phyloP scores from a whole-genome alignment of 805 yeast species.

The Kodamaea laetipori region DNA sequence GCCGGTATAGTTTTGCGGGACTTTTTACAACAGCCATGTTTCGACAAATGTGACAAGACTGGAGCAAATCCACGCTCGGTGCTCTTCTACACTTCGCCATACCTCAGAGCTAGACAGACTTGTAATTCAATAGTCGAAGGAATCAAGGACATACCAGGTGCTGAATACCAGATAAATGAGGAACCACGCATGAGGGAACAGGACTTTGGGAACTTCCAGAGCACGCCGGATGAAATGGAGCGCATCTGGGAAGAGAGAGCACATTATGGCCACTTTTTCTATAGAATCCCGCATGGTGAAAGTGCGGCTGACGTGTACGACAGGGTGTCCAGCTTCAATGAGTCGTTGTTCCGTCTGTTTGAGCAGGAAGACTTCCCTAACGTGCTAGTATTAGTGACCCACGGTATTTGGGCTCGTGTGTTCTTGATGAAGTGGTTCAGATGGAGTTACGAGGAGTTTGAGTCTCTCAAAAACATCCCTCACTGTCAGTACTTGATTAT shows the following conservation, averaged over 20 bases:
- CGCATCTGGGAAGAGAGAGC: slow-evolving; percentile 82
- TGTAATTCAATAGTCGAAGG: slow-evolving; percentile 68
- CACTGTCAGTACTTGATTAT: slow-evolving; percentile 82
- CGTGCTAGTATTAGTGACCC: slow-evolving; percentile 82
- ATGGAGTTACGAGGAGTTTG: slow-evolving; percentile 90
- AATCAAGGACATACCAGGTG: slow-evolving; percentile 46
- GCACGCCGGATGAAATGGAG: slow-evolving; percentile 73
- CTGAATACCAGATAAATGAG: slow-evolving; percentile 61
- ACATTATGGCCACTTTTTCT: slow-evolving; percentile 77
- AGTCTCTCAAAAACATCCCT: slow-evolving; percentile 76
- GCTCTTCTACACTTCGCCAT: slow-evolving; percentile 84
- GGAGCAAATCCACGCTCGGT: slow-evolving; percentile 40
- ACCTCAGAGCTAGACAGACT: slow-evolving; percentile 81
- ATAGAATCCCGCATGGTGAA: slow-evolving; percentile 90
- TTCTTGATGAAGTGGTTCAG: slow-evolving; percentile 93
- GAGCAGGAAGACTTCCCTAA: slow-evolving; percentile 70
- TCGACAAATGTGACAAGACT: slow-evolving; percentile 16
- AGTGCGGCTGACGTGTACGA: slow-evolving; percentile 96
- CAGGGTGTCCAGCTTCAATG: slow-evolving; percentile 87
- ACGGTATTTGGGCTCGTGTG: slow-evolving; percentile 93
- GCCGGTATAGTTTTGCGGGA: slow-evolving; percentile 60
- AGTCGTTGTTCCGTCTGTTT: slow-evolving; percentile 81
- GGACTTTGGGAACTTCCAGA: slow-evolving; percentile 93
- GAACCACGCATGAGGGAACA: slow-evolving; percentile 94
- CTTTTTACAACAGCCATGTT: slow-evolving; percentile 41